Conservation (phyloP, 2,329 filamentous ascomycete species). For the Hypoxylon sp. region DNA sequence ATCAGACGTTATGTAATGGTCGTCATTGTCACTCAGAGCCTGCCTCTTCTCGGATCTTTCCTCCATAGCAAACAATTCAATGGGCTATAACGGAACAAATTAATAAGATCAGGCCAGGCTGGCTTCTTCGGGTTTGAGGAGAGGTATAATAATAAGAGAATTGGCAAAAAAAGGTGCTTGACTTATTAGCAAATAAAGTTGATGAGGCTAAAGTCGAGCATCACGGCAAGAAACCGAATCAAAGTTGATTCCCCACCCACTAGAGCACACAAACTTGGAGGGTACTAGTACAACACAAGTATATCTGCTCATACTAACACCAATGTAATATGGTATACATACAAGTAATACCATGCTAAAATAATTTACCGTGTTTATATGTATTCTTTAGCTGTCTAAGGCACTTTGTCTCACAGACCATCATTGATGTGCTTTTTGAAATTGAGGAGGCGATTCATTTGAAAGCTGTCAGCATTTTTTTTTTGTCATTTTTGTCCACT, state of each 20-base stretch:
- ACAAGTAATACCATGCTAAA: not conserved
- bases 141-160: constrained; percentile 15
- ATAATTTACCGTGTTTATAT: not conserved
- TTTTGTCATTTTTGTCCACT: too few species aligned
- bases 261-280: constrained; percentile 31
- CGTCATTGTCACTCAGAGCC: constrained; percentile 58
- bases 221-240: constrained; percentile 44
- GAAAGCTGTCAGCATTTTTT: not conserved
- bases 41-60: constrained; percentile 24
- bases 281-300: constrained; percentile 4
- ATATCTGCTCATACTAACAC: too few species aligned
- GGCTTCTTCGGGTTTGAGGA: constrained; percentile 32
- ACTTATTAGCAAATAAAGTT: constrained; percentile 39
- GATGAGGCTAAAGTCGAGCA: constrained; percentile 51
- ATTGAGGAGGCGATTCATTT: not conserved
- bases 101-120: constrained; percentile 39
- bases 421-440: not conserved
- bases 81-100: not conserved
- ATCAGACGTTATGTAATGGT: constrained; percentile 71
- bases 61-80: not conserved
- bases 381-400: not conserved
- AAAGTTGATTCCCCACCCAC: constrained; percentile 44
- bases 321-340: too few species aligned
- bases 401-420: not conserved
- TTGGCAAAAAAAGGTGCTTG: not conserved